Evolutionary conservation across 257 asterid genomes (phyloP).

Genomic region (Petunia secreta): DNA sequence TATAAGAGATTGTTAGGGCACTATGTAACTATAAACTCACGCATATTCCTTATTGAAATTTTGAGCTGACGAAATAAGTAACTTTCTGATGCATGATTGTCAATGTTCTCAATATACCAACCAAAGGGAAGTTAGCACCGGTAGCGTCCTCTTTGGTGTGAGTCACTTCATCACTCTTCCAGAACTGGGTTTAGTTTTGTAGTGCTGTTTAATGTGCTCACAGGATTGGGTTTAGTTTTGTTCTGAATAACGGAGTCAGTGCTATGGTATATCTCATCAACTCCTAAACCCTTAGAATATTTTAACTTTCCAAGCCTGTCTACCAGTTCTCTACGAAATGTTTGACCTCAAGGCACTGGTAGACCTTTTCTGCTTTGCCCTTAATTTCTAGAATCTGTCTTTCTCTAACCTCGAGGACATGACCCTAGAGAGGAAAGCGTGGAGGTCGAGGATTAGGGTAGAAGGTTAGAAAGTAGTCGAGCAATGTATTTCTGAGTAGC

Average conservation of each 20-base stretch:
- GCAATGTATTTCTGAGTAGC: too few species aligned
- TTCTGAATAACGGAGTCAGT: not conserved
- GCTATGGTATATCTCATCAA: not conserved
- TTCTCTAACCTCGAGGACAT: too few species aligned
- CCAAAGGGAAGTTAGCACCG: not conserved
- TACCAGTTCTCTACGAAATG: not conserved
- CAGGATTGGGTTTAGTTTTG: not conserved
- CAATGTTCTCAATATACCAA: conserved; percentile 7
- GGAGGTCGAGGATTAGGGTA: too few species aligned
- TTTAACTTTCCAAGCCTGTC: conserved; percentile 7
- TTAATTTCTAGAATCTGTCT: conserved; percentile 19
- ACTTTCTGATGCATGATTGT: not conserved
- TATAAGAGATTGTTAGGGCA: not conserved
- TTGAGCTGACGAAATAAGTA: not conserved
- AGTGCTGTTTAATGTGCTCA: not conserved
- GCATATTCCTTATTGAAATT: not conserved
- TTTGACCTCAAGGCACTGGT: not conserved
- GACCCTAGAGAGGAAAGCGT: too few species aligned
- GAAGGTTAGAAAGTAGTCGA: too few species aligned
- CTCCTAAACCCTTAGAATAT: not conserved
- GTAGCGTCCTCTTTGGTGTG: conserved; percentile 1
- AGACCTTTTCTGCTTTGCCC: not conserved
- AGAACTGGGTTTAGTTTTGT: not conserved
- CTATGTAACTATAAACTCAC: not conserved
- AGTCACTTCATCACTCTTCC: not conserved